phyloP scores from a whole-genome alignment of 2,329 filamentous ascomycete genomes.

The Fusarium poae region DNA sequence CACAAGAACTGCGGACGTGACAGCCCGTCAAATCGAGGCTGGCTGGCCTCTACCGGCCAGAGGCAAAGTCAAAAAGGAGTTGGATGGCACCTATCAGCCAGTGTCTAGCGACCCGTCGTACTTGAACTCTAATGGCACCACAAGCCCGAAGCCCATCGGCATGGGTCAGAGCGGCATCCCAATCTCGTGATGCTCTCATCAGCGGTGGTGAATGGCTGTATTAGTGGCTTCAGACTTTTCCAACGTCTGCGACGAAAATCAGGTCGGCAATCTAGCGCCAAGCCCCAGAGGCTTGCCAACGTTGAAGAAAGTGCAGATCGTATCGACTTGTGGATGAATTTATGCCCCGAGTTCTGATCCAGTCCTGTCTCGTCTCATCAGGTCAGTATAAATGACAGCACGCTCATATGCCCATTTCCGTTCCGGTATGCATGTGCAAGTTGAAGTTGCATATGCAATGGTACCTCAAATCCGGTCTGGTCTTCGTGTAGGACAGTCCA shows the following conservation, averaged over 20 bases:
- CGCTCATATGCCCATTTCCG: conserved; percentile 31
- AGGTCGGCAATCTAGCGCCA: conserved; percentile 33
- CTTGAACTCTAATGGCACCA: conserved; percentile 45
- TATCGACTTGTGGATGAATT: conserved; percentile 24
- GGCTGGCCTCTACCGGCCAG: conserved; percentile 32
- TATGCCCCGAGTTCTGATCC: conserved; percentile 23
- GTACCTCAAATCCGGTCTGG: conserved; percentile 45
- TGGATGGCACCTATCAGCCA: conserved; percentile 36
- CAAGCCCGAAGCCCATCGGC: conserved; percentile 47
- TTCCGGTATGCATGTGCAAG: conserved; percentile 45
- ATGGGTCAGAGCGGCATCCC: conserved; percentile 48
- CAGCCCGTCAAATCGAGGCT: conserved; percentile 46
- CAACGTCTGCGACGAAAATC: conserved; percentile 38
- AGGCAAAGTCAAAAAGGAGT: conserved; percentile 36
- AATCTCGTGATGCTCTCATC: conserved; percentile 47
- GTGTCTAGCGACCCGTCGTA: conserved; percentile 37
- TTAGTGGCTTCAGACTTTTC: conserved; percentile 47
- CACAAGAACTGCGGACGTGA: conserved; percentile 44
- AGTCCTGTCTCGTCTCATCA: conserved; percentile 12
- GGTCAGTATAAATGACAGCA: conserved; percentile 23
- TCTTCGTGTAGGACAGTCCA: conserved; percentile 45
- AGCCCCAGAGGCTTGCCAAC: conserved; percentile 39
- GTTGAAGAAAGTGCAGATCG: conserved; percentile 34
- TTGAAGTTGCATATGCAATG: conserved; percentile 47
- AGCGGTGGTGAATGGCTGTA: conserved; percentile 27